These are phyloP conservation scores for Fusarium ramigenum DNA, from an alignment of 2,329 filamentous ascomycete genomes.

Conservation along the genomic window DNA sequence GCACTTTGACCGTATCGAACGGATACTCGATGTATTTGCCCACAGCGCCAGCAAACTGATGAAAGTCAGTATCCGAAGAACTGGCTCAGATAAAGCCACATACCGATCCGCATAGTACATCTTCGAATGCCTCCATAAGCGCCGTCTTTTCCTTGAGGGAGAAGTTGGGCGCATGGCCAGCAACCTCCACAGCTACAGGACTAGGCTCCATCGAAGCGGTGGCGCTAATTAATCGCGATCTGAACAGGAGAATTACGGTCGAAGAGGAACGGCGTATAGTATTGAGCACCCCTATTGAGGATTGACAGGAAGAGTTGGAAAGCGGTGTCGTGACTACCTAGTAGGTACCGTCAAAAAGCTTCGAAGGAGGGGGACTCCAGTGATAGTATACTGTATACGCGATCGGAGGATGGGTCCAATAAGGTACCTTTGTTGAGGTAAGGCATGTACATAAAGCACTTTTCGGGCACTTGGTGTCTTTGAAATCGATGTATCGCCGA, in stretches of 20 bases:
- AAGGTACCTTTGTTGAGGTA: neutral
- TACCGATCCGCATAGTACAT: slow-evolving; percentile 88
- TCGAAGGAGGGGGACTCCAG: slow-evolving; percentile 10
- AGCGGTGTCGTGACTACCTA: slow-evolving; percentile 3
- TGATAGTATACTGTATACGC: neutral
- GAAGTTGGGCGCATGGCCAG: slow-evolving; percentile 39
- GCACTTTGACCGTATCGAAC: slow-evolving; percentile 98
- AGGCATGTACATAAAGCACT: neutral
- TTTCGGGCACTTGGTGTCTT: neutral
- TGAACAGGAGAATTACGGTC: neutral
- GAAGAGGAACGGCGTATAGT: neutral
- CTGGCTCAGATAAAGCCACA: slow-evolving; percentile 45
- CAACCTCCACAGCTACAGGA: slow-evolving; percentile 43
- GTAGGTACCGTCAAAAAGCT: neutral
- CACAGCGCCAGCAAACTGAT: slow-evolving; percentile 80
- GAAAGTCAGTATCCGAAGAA: neutral
- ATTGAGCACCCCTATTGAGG: neutral
- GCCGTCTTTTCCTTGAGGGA: slow-evolving; percentile 52
- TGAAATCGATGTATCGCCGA: neutral
- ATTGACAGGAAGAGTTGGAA: neutral
- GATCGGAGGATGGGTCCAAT: neutral
- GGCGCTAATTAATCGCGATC: neutral
- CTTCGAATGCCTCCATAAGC: slow-evolving; percentile 77
- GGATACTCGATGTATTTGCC: slow-evolving; percentile 98
- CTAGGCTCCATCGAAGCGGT: slow-evolving; percentile 44